Evolutionary conservation across 2,329 filamentous ascomycete genomes (phyloP), one percentile per base, ranked within the genome.

Genomic region (Zarea fungicola): DNA sequence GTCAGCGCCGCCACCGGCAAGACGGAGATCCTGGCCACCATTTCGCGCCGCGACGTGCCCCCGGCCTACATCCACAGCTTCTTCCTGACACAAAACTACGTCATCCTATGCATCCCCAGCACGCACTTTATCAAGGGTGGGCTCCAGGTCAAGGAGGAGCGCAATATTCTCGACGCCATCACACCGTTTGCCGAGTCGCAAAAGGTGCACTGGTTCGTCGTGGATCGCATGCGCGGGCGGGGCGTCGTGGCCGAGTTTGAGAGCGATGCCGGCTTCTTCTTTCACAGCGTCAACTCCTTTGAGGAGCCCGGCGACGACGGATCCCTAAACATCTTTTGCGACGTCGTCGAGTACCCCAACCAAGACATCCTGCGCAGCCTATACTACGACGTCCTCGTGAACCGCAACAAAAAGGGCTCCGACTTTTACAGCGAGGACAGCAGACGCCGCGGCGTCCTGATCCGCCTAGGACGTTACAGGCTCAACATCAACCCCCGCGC

Each of bases 61-160:
- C 67, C 82, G 0, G 80, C 84, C 2, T 90, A 89, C 58, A 76
- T 89, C 11, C 87, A 90, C 66, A 88, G 84, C 1, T 73, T 89
- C 52, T 85, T 86, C 55, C 63, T 89, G 25, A 83, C 84, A 0
- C 65, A 76, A 14, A 76, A 80, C 54, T 85, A 82, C 58, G 78
- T 88, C 8, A 65, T 89, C 2, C 68, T 90, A 5, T 87, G 83
- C 59, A 67, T 90, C 1, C 87, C 83, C 65, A 78, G 78, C 25
- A 73, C 81, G 1, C 78, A 81, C 56, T 71, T 81, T 32, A 71
- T n/a, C n/a, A n/a, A n/a, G n/a, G n/a, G n/a, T n/a, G n/a, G n/a
- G n/a, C n/a, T n/a, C n/a, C n/a, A n/a, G n/a, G n/a, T n/a, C n/a
- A n/a, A n/a, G n/a, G n/a, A n/a, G n/a, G n/a, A n/a, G n/a, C n/a